These are phyloP conservation scores for Boletus vermiculosoides DNA, from an alignment of 768 basidiomycete species.

Conservation along the genomic window DNA sequence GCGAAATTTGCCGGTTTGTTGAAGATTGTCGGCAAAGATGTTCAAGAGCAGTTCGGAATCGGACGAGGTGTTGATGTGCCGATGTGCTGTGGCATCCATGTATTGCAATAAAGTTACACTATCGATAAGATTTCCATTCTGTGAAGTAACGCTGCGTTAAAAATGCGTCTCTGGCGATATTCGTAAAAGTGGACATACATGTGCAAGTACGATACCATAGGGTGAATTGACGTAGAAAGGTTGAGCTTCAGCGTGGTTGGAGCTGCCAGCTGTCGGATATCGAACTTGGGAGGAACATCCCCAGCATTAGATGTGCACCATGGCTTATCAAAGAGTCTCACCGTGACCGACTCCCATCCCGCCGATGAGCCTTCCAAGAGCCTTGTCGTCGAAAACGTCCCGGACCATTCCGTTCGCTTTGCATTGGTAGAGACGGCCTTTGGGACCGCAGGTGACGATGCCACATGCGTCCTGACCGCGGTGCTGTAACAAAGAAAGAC, in stretches of 20 bases:
- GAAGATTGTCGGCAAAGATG: slow-evolving; percentile 95
- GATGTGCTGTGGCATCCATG: slow-evolving; percentile 94
- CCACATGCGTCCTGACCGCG: slow-evolving; percentile 98
- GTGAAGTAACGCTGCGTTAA: slow-evolving; percentile 9
- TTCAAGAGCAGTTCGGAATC: slow-evolving; percentile 98
- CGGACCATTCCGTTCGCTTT: slow-evolving; percentile 99
- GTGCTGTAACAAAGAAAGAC: slow-evolving; percentile 93
- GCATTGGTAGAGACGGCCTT: slow-evolving; percentile 95
- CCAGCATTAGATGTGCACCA: slow-evolving; percentile 12
- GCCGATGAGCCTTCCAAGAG: slow-evolving; percentile 76
- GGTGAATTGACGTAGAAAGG: slow-evolving; percentile 99
- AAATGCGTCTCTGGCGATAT: background rate
- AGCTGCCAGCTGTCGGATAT: slow-evolving; percentile 97
- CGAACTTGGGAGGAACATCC: slow-evolving; percentile 57
- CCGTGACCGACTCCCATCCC: slow-evolving; percentile 99
- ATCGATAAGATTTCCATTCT: slow-evolving; percentile 99
- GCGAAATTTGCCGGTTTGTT: slow-evolving; percentile 97
- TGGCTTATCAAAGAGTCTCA: slow-evolving; percentile 34
- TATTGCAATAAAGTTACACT: slow-evolving; percentile 81
- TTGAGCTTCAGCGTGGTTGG: slow-evolving; percentile 95
- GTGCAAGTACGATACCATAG: slow-evolving; percentile 97
- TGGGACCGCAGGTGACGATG: slow-evolving; percentile 92
- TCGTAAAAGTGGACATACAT: slow-evolving; percentile 54
- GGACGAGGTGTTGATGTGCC: slow-evolving; percentile 98
- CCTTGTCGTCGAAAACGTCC: slow-evolving; percentile 86